Percentiles rank a stretch among this genome's conserved stretches.
Conservation (phyloP, 2,329 filamentous ascomycete genomes). For the Sporothrix euskadiensis region DNA sequence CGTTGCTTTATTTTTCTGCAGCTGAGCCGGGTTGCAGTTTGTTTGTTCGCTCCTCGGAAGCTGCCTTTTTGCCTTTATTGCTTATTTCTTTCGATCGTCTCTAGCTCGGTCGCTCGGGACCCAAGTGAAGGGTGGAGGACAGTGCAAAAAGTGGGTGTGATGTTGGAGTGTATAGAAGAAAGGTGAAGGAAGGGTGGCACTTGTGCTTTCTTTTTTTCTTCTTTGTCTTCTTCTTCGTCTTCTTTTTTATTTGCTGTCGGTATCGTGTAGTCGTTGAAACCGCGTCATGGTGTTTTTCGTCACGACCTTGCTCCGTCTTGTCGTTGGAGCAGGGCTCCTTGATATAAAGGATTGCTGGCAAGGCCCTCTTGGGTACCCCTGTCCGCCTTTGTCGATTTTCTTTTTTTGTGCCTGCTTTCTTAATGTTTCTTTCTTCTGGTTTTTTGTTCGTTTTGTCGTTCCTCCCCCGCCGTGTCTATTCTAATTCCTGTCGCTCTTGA, state of each 20-base stretch:
- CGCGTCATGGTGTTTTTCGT: not conserved
- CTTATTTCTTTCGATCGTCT: not conserved
- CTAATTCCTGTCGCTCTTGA: conserved; percentile 1
- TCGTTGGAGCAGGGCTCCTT: conserved; percentile 21
- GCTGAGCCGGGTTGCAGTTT: conserved; percentile 10
- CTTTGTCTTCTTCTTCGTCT: not conserved
- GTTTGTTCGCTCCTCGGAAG: not conserved
- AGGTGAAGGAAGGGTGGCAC: not conserved
- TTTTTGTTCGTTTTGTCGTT: not conserved
- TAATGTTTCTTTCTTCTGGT: not conserved
- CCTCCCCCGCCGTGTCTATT: conserved; percentile 7
- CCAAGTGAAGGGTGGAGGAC: not conserved
- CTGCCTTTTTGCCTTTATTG: not conserved
- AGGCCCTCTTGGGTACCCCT: conserved; percentile 18
- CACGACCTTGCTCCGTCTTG: conserved; percentile 6
- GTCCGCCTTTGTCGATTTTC: not conserved
- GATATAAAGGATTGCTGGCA: conserved; percentile 27
- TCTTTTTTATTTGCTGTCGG: not conserved
- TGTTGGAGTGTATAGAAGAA: not conserved
- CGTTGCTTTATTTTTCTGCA: conserved; percentile 7
- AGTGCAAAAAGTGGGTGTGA: not conserved
- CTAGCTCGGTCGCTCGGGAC: not conserved
- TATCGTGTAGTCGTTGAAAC: not conserved
- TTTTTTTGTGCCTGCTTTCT: not conserved
- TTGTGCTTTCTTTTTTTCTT: not conserved